Evolutionary conservation across 2,329 filamentous ascomycete genomes (phyloP).

Genomic region (Venturia aucupariae): DNA sequence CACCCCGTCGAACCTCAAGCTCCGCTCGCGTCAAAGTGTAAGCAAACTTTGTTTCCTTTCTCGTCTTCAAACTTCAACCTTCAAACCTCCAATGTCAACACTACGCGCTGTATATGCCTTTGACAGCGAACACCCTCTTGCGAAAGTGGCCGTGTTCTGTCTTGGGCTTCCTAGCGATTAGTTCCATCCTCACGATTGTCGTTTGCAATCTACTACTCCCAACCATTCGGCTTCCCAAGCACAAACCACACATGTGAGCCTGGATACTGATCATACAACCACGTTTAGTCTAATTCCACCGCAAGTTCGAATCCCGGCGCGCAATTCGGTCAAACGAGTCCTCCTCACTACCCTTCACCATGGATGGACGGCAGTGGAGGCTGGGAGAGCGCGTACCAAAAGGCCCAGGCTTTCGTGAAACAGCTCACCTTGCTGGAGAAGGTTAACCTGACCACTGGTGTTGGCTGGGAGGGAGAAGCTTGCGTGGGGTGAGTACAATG

Average conservation of each 20-base stretch:
- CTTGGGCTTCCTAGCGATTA: not conserved
- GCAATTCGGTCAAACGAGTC: constrained; percentile 20
- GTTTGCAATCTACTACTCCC: not conserved
- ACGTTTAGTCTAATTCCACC: not conserved
- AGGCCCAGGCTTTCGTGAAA: constrained; percentile 70
- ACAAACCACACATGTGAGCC: constrained; percentile 9
- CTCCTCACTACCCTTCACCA: constrained; percentile 74
- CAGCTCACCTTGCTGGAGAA: constrained; percentile 79
- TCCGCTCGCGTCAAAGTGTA: not conserved
- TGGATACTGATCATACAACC: not conserved
- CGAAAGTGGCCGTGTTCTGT: constrained; percentile 1
- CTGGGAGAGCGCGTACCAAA: constrained; percentile 68
- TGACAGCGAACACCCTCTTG: not conserved
- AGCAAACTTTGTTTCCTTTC: not conserved
- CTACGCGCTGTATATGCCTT: not conserved
- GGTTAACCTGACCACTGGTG: constrained; percentile 88
- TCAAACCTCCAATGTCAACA: not conserved
- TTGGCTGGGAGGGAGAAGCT: constrained; percentile 50
- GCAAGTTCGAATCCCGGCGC: constrained; percentile 4
- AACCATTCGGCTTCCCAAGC: not conserved
- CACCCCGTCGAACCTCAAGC: not conserved
- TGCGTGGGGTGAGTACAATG: constrained; percentile 1
- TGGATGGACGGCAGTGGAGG: constrained; percentile 68
- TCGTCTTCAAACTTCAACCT: not conserved
- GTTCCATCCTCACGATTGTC: not conserved